These are phyloP conservation scores for Carpinus viminea DNA, from an alignment of 306 rosid genomes.

Conservation along the genomic window DNA sequence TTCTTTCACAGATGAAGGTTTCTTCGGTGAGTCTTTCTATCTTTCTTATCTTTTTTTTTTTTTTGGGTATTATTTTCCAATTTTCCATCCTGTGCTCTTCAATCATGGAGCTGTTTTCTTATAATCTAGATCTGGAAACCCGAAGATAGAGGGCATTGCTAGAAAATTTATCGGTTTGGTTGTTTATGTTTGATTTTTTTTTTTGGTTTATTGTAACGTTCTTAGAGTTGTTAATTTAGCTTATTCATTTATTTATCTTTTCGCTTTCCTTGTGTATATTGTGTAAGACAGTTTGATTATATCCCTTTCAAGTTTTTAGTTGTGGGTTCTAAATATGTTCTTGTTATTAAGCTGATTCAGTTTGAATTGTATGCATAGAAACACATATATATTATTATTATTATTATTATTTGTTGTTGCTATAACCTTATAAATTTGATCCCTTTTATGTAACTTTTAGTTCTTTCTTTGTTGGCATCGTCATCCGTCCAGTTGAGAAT, in stretches of 20 bases:
- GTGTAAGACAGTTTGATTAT: not conserved
- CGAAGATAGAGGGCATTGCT: not conserved
- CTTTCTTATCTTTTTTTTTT: not conserved
- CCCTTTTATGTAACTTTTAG: not conserved
- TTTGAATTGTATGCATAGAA: not conserved
- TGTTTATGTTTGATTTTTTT: not conserved
- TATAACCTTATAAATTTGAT: not conserved
- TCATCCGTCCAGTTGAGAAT: not conserved
- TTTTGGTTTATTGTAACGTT: not conserved
- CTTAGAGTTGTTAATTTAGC: not conserved
- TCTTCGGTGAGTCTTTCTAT: constrained; percentile 29
- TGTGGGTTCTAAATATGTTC: not conserved
- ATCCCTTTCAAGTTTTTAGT: not conserved
- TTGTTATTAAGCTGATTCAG: not conserved
- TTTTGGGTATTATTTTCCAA: not conserved
- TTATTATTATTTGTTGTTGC: too few relatives aligned
- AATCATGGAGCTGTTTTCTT: not conserved
- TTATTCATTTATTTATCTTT: not conserved
- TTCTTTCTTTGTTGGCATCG: not conserved
- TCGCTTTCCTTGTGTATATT: not conserved
- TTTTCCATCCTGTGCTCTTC: not conserved
- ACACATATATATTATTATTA: too few relatives aligned
- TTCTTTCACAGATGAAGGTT: constrained; percentile 28
- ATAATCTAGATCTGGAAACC: not conserved
- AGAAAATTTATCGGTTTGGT: constrained; percentile 4